A percentile compares a stretch with the other conserved stretches of the same genome.
phyloP scores from a whole-genome alignment of 1,284 basidiomycete genomes.

The Peniophora sp. region DNA sequence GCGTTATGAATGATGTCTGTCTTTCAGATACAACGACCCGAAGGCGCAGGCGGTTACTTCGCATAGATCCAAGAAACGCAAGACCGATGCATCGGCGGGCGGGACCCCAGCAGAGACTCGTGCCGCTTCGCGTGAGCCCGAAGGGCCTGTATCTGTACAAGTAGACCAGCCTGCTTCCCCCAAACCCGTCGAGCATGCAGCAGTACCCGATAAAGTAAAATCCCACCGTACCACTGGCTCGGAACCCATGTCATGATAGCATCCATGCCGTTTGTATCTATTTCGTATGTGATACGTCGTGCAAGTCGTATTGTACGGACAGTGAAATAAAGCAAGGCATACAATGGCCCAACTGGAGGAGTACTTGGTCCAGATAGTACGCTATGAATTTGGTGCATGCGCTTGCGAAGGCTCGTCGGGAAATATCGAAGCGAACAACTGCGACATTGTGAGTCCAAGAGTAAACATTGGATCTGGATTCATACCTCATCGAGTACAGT shows the following conservation, averaged over 20 bases:
- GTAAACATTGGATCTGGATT: background rate
- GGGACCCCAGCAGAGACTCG: constrained; percentile 1
- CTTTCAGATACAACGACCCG: constrained; percentile 56
- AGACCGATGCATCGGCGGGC: background rate
- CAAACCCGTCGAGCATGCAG: too few relatives aligned
- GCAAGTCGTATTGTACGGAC: too few relatives aligned
- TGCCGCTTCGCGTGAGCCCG: background rate
- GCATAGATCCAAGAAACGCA: constrained; percentile 21
- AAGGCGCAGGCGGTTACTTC: constrained; percentile 43
- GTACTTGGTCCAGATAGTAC: constrained; percentile 17
- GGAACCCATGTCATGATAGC: too few relatives aligned
- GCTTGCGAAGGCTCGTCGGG: constrained; percentile 33
- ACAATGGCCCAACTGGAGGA: background rate
- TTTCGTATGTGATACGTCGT: too few relatives aligned
- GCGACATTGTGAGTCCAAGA: background rate
- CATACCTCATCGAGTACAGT: constrained; percentile 81
- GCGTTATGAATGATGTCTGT: constrained; percentile 1
- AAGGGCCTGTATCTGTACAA: background rate
- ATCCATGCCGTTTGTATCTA: too few relatives aligned
- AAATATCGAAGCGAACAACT: constrained; percentile 59
- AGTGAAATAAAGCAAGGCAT: too few relatives aligned
- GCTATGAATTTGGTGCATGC: constrained; percentile 7
- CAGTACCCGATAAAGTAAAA: too few relatives aligned
- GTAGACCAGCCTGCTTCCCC: too few relatives aligned
- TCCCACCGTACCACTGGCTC: too few relatives aligned